A percentile compares a stretch with the other conserved stretches of the same genome.
Conservation (phyloP, 495 filamentous ascomycete genomes). For the Bathelium albidoporum region DNA sequence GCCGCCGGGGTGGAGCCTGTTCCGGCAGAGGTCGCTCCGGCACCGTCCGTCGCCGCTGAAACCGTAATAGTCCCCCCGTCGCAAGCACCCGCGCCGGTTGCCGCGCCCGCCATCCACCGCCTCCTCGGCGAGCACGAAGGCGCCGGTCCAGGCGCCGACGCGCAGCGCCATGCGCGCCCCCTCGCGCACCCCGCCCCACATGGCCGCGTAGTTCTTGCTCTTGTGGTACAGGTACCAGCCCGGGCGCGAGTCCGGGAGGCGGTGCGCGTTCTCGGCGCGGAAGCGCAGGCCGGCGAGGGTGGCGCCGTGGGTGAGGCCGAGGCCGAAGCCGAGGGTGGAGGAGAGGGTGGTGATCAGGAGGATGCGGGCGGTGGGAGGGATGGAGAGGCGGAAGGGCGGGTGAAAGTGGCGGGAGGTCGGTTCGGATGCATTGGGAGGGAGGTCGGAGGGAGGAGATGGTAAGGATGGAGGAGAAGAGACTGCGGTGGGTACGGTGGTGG, state of each 20-base stretch:
- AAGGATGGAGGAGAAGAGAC: neutral
- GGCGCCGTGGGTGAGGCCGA: slow-evolving; percentile 60
- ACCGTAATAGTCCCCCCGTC: slow-evolving; percentile 10
- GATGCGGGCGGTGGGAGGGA: slow-evolving; percentile 55
- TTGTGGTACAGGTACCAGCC: slow-evolving; percentile 99
- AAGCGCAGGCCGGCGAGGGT: slow-evolving; percentile 69
- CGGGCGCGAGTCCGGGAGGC: slow-evolving; percentile 62
- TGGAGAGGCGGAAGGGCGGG: slow-evolving; percentile 47
- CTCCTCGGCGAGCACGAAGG: slow-evolving; percentile 71
- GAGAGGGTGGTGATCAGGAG: slow-evolving; percentile 48
- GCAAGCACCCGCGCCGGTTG: slow-evolving; percentile 11
- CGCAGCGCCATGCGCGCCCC: slow-evolving; percentile 66
- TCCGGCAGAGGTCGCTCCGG: too few relatives aligned
- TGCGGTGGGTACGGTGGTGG: neutral
- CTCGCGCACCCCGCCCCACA: slow-evolving; percentile 63
- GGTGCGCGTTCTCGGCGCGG: slow-evolving; percentile 89
- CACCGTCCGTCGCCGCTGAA: slow-evolving; percentile 2
- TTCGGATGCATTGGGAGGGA: slow-evolving; percentile 24
- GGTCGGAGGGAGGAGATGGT: neutral
- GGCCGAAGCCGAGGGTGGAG: slow-evolving; percentile 45
- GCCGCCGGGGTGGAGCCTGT: slow-evolving; percentile 53
- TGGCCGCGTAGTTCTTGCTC: slow-evolving; percentile 81
- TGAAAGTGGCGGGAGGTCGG: slow-evolving; percentile 15
- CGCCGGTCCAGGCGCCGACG: slow-evolving; percentile 52
- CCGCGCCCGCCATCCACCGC: slow-evolving; percentile 54